Percentiles rank a stretch among this genome's conserved stretches.
Evolutionary conservation across 2,329 filamentous ascomycete species (phyloP).

Genomic region (Hypoxylon sp.): DNA sequence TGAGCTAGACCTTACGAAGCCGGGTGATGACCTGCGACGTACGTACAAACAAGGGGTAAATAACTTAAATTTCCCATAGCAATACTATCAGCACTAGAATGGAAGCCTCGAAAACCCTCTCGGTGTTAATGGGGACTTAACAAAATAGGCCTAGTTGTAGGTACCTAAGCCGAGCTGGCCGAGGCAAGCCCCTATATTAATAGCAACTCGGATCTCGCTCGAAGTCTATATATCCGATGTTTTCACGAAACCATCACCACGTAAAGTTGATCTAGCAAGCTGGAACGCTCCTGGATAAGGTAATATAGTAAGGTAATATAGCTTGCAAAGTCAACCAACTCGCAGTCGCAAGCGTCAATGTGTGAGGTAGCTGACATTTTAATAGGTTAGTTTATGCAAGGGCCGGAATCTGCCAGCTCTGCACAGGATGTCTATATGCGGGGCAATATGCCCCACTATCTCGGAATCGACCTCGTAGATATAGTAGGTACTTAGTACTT

Average conservation of each 20-base stretch:
- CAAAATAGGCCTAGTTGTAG: no score
- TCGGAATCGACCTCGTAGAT: conserved; percentile 9
- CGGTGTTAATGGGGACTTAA: background rate
- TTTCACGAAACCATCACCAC: no score
- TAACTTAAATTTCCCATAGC: no score
- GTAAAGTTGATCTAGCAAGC: background rate
- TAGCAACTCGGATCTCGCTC: background rate
- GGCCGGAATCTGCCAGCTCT: conserved; percentile 13
- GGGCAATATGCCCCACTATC: conserved; percentile 10
- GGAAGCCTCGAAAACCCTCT: background rate
- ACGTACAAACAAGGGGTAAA: no score
- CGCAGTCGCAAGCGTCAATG: background rate
- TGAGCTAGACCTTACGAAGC: background rate
- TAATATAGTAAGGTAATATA: background rate
- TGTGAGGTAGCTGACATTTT: background rate
- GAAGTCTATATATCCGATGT: background rate
- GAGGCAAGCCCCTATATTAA: no score
- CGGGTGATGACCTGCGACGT: background rate
- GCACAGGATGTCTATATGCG: no score
- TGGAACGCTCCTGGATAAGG: background rate
- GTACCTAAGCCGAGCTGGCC: no score
- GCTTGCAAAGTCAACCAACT: background rate
- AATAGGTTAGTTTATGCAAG: conserved; percentile 8
- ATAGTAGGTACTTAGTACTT: no score
- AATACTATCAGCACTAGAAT: no score